A percentile compares a stretch with the other conserved stretches of the same genome.
These are phyloP conservation scores for Wickerhamomyces subpelliculosus DNA, from an alignment of 805 yeast genomes.

Conservation along the genomic window DNA sequence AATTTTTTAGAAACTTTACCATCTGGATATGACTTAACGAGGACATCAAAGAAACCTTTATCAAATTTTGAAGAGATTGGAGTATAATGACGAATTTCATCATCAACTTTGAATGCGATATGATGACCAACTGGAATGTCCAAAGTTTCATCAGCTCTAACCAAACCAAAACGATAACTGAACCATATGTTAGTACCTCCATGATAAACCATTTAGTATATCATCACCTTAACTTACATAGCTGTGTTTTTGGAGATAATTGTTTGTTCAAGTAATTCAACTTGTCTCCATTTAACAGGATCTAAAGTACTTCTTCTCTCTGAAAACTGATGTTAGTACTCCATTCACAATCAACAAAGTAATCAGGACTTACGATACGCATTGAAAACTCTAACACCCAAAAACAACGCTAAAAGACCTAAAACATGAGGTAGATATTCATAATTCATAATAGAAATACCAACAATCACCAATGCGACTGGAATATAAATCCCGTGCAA, in stretches of 20 bases:
- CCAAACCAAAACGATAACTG: slow-evolving; percentile 64
- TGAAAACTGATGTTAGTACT: background rate
- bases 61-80: slow-evolving; percentile 70
- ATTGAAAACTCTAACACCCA: slow-evolving; percentile 26
- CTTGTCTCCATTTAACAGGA: slow-evolving; percentile 48
- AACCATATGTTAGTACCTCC: no score
- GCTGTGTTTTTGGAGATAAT: slow-evolving; percentile 65
- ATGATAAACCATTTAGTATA: no score
- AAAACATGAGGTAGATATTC: slow-evolving; percentile 41
- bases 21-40: slow-evolving; percentile 68
- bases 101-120: slow-evolving; percentile 46
- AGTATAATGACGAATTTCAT: slow-evolving; percentile 57
- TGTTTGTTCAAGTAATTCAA: slow-evolving; percentile 71
- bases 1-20: slow-evolving; percentile 65
- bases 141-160: slow-evolving; percentile 52
- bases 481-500: slow-evolving; percentile 76
- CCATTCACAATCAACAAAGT: background rate
- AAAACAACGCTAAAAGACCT: slow-evolving; percentile 31
- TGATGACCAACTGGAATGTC: slow-evolving; percentile 72
- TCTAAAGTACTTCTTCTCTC: slow-evolving; percentile 37
- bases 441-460: slow-evolving; percentile 47
- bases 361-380: slow-evolving; percentile 22
- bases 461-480: slow-evolving; percentile 48
- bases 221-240: no score
- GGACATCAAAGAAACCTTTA: slow-evolving; percentile 66